These are phyloP conservation scores for Leersia perrieri DNA, from an alignment of 176 grass and related monocot genomes.

Conservation along the genomic window DNA sequence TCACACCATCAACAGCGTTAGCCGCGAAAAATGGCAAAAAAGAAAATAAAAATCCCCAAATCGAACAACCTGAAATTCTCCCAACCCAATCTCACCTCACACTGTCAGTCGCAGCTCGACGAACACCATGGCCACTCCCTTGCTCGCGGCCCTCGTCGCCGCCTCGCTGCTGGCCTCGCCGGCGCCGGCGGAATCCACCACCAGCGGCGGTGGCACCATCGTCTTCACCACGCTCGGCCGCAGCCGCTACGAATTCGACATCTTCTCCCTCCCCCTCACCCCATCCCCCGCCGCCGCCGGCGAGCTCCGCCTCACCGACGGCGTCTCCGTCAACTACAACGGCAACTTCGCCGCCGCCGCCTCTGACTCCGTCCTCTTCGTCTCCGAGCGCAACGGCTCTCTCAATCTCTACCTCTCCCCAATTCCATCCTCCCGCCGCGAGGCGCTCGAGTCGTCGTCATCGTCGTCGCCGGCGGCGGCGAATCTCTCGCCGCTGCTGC, in stretches of 20 bases:
- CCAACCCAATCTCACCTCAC: not conserved
- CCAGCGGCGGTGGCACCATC: slow-evolving; percentile 43
- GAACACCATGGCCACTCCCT: slow-evolving; percentile 28
- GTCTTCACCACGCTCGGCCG: slow-evolving; percentile 85
- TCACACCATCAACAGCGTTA: no score
- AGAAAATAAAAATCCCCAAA: slow-evolving; percentile 13
- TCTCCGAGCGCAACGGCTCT: slow-evolving; percentile 77
- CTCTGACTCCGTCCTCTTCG: slow-evolving; percentile 50
- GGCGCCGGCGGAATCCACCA: not conserved
- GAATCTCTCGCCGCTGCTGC: slow-evolving; percentile 27
- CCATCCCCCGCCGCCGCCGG: not conserved
- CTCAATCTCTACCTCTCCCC: slow-evolving; percentile 59
- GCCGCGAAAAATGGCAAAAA: not conserved
- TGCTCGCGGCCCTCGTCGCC: not conserved
- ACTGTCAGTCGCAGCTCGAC: no score
- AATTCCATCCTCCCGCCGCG: slow-evolving; percentile 11
- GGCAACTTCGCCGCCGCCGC: slow-evolving; percentile 69
- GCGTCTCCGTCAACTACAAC: slow-evolving; percentile 86
- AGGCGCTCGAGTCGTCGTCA: not conserved
- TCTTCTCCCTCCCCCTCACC: slow-evolving; percentile 61
- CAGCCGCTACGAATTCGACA: slow-evolving; percentile 83
- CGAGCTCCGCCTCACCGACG: slow-evolving; percentile 78
- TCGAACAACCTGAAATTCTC: not conserved
- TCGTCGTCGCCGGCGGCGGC: not conserved
- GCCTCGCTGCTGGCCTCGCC: not conserved